Base-by-base conservation (phyloP, 441 rosid species). In the Aleurites moluccanus region DNA sequence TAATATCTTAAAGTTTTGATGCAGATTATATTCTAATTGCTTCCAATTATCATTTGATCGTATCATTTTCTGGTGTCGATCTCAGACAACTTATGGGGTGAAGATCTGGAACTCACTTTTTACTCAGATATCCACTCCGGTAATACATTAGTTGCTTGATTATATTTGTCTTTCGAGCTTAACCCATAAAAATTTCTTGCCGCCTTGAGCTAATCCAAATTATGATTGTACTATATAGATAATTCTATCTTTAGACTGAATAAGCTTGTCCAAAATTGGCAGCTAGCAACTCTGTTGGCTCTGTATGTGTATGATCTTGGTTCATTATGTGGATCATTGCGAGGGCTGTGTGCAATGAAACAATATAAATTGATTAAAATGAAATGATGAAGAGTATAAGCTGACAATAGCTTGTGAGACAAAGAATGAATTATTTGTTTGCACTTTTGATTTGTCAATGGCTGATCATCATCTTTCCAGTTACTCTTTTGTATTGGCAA, bases 101-200 rank as follows among this genome's bases (percentile, higher is more conserved):
- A 79, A 57, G 80, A 61, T 77, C 64, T 67, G 75, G 70, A 76
- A 85, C 75, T 81, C 85, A 56, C 83, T 81, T 67, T 64, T 81
- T 3, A 80, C 92, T 18, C 85, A 79, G 72, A 78, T 64, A 67
- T 74, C 67, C 30, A 72, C 84, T 7, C 83, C 76, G 93, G 98
- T 89, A 85, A 55, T 27, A 5, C 60, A 25, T 14, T 65, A 30
- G 16, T 77, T 5, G 3, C 16, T 30, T 38, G 40, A 38, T 38
- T 38, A 38, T 6, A 23, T 25, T 63, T n/a, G 30, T 47, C 20
- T 45, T 42, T 49, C 65, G 4, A 45, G 42, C 35, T 47, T 20
- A 27, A 15, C 33, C 38, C 9, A 5, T 53, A 25, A 18, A 62
- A 64, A 77, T 73, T 50, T 57, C 45, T 30, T 30, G 10, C 20